Base-by-base conservation (phyloP, 768 basidiomycete species). In the Clathrus columnatus region DNA sequence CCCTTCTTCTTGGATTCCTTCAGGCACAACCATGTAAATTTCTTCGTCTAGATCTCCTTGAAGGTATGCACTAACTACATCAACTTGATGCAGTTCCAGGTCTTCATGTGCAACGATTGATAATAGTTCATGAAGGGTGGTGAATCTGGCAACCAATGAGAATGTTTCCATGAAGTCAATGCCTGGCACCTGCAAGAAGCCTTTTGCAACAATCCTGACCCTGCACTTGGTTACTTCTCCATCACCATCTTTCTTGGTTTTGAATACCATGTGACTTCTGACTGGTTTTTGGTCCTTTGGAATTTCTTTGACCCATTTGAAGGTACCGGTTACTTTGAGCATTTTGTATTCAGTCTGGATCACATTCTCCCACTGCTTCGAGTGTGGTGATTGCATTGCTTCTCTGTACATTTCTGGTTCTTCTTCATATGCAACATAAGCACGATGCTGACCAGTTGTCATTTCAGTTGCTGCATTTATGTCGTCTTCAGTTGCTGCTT, bases 151-250 rank as follows among this genome's bases (percentile, higher is more conserved):
- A 0, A 65, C 63, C 2, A 65, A 64, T 2, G 67, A 48, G 46
- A 64, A 67, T 0, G 63, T 64, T 49, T 63, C 61, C 42, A 36
- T 44, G 48, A 56, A 60, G 43, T 62, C 61, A 23, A 48, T 11
- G 5, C 61, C 61, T 1, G 49, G 52, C 1, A 60, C 48, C 55
- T 69, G 68, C 1, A 61, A 48, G 56, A 59, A 67, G 2, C 68
- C 68, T 36, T 62, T 61, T 1, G 66, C 66, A 11, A 64, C 64
- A 24, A 68, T 51, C 27, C 65, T 44, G 6, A 61, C 64, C 57
- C 62, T 64, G 46, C 18, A 11, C n/a, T 46, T 46, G 7, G 24
- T 26, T 11, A 46, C 18, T 7, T 46, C 45, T 43, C 65, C 51
- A 51, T 69, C 26, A n/a, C 26, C 29, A 44, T 64, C 55, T 30